A percentile compares a stretch with the other conserved stretches of the same genome.
Conservation (phyloP, 345 rosid genomes). For the Rubroshorea leprosula region DNA sequence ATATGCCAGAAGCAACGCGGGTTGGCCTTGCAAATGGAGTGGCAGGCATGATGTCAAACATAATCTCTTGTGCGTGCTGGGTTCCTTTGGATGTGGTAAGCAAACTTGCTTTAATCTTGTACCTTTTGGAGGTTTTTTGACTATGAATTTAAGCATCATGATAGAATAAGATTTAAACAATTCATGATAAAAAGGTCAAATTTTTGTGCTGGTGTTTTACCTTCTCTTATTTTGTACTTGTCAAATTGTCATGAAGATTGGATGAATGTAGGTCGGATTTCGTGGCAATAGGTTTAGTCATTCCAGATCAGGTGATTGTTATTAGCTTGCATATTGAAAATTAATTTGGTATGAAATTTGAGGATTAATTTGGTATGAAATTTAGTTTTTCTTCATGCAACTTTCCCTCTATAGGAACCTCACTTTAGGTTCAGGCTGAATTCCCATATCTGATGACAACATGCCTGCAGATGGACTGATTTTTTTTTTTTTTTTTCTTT, state of each 20-base stretch:
- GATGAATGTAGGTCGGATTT: not conserved
- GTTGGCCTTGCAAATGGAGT: slow-evolving; percentile 55
- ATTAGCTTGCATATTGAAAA: too few relatives aligned
- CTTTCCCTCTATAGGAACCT: slow-evolving; percentile 1
- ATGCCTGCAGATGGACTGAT: too few relatives aligned
- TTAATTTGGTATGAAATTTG: too few relatives aligned
- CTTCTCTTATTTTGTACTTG: too few relatives aligned
- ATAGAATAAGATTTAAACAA: too few relatives aligned
- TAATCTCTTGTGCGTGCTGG: slow-evolving; percentile 50
- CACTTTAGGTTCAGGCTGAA: not conserved
- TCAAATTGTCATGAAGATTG: not conserved
- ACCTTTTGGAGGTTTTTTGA: not conserved
- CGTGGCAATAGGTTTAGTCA: too few relatives aligned
- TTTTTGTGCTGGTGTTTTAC: too few relatives aligned
- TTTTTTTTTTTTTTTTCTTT: not conserved
- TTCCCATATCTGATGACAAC: not conserved
- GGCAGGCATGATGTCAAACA: slow-evolving; percentile 59
- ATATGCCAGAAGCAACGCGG: slow-evolving; percentile 52
- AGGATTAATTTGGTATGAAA: too few relatives aligned
- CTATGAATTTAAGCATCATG: not conserved
- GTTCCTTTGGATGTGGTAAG: slow-evolving; percentile 71
- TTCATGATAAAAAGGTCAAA: too few relatives aligned
- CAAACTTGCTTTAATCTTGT: slow-evolving; percentile 11
- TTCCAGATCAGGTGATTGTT: too few relatives aligned
- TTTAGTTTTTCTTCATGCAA: too few relatives aligned